Base-by-base conservation (phyloP, 1,284 basidiomycete genomes). In the Moesziomyces sp. region DNA sequence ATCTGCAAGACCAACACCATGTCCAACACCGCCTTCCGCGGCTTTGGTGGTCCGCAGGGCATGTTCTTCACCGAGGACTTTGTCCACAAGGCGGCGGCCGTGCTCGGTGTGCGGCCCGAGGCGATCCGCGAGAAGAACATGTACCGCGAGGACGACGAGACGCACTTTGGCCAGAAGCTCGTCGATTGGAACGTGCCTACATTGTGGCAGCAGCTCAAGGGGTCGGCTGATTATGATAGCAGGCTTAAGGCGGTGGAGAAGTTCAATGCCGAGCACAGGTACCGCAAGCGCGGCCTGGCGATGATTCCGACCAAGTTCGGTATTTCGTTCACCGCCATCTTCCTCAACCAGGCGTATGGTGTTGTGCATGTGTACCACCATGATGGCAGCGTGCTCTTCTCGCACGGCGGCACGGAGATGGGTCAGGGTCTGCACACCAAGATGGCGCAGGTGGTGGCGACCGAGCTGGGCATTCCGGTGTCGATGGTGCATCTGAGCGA, bases 1-100 rank as follows among this genome's bases (percentile, higher is more conserved):
- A 73, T 83, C 45, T 80, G 77, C 70, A 83, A 83, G 62, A 85
- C 85, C 23, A 80, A 85, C 75, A 85, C 83, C 6, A 81, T 84
- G 63, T 84, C 82, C 10, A 85, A 85, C 66, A 85, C 84, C 6
- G 85, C 85, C 11, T 85, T 80, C 74, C 72, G 85, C 52, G 83
- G 81, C 14, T 85, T 85, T 49, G 84, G 84, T 21, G 84, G 80
- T 26, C 83, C 84, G 30, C 85, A 85, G 65, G 84, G 84, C 23
- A 82, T 85, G 67, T 65, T 83, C 45, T 77, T 84, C 62, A 74
- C 79, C 45, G 83, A 84, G 53, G 76, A 79, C 52, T 80, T 79
- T 66, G 77, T 85, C 45, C 74, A 59, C 47, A 80, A 80, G 48
- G 77, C 84, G 19, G 84, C 85, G 5, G 72, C 79, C 21, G 68